A percentile compares a stretch with the other conserved stretches of the same genome.
Evolutionary conservation across 306 rosid species (phyloP).

Genomic region (Cucumis sativus): Cucumber_9930_V3 NC_026658.2:24719001-24719500

Average conservation of each 20-base stretch:
- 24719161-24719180: not conserved
- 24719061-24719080: too few species aligned
- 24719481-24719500: slow-evolving; percentile 29
- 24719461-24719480: not conserved
- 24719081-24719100: too few species aligned
- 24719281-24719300: not conserved
- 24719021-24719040: too few species aligned
- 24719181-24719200: not conserved
- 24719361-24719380: not conserved
- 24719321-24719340: not conserved
- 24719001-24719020: too few species aligned
- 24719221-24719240: not conserved
- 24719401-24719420: too few species aligned
- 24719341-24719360: not conserved
- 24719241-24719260: not conserved
- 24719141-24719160: too few species aligned
- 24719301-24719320: not conserved
- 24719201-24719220: not conserved
- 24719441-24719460: too few species aligned
- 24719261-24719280: not conserved
- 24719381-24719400: not conserved
- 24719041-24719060: too few species aligned
- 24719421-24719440: too few species aligned
- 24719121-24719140: too few species aligned
- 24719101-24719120: too few species aligned